Conservation (phyloP, 345 rosid genomes). For the Eucalyptus marginata region DNA sequence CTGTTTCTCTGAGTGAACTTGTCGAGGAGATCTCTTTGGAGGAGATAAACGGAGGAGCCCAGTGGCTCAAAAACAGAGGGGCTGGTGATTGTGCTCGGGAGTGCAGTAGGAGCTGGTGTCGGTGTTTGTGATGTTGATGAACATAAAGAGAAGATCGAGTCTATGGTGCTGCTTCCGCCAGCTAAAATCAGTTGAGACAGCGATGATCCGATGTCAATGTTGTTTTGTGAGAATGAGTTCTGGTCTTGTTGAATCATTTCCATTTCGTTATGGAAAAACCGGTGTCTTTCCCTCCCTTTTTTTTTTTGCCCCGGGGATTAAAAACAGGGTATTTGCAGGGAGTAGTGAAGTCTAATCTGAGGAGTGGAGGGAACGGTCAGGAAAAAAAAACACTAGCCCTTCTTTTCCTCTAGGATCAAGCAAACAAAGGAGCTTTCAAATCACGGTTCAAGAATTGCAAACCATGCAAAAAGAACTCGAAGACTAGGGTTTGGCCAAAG, state of each 20-base stretch:
- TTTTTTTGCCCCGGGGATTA: not conserved
- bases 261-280: not conserved
- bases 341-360: not conserved
- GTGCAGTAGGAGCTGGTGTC: not conserved
- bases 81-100: not conserved
- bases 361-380: not conserved
- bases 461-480: not conserved
- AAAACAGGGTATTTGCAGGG: not conserved
- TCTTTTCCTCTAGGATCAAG: not conserved
- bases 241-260: constrained; percentile 29
- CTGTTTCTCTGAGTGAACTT: constrained; percentile 48
- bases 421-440: not conserved
- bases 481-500: not conserved
- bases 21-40: constrained; percentile 65
- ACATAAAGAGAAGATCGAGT: constrained; percentile 72
- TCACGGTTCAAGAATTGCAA: not conserved
- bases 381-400: not conserved
- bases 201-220: constrained; percentile 33
- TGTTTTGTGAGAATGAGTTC: not conserved
- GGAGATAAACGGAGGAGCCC: constrained; percentile 85
- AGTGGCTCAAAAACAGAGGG: constrained; percentile 19
- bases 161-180: constrained; percentile 70
- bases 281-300: too few species aligned
- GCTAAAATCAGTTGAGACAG: constrained; percentile 66
- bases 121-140: constrained; percentile 4